Base-by-base conservation (phyloP, 768 basidiomycete species). In the Cystobasidium tubakii region DNA sequence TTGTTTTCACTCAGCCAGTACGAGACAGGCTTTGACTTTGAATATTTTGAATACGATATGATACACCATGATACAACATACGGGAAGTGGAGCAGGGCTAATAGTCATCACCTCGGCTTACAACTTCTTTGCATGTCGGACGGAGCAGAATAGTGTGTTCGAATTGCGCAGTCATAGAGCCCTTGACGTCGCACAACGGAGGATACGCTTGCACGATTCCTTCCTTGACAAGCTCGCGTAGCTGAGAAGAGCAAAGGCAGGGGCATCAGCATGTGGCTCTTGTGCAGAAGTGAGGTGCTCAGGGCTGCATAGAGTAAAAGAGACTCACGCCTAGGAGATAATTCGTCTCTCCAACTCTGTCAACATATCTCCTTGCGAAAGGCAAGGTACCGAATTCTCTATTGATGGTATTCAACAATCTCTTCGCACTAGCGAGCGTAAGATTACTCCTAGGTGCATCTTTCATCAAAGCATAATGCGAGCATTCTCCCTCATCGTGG, bases 361-460 rank as follows among this genome's bases (percentile, higher is more conserved):
- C 96, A 23, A 99, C 86, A 81, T 99, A 99, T 75, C 96, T 85
- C 77, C 94, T 86, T 81, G 95, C 97, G 82, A 91, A 99, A 1
- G 96, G 94, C 74, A 98, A 82, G 13, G 95, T 95, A 33, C 92
- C 94, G 80, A 99, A 99, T 81, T 90, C 89, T 81, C 86, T 89
- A 79, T 90, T 89, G 81, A 99, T 97, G 3, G 88, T 87, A 77
- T 88, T 89, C 34, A 98, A 84, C 23, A 99, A 82, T 4, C 89
- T 86, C 81, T 92, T 93, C 0, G 94, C 92, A 23, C 90, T 87
- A 10, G 88, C 89, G 75, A 92, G 84, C 75, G 92, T 92, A 75
- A 95, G 83, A 6, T 88, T 87, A 9, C 88, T 88, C 78, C 86
- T 85, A 9, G 89, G 88, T 0, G 87, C 88, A 80, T 91, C 86